phyloP scores from a whole-genome alignment of 352 stramenopile species.

The Phytophthora citrophthora region DNA sequence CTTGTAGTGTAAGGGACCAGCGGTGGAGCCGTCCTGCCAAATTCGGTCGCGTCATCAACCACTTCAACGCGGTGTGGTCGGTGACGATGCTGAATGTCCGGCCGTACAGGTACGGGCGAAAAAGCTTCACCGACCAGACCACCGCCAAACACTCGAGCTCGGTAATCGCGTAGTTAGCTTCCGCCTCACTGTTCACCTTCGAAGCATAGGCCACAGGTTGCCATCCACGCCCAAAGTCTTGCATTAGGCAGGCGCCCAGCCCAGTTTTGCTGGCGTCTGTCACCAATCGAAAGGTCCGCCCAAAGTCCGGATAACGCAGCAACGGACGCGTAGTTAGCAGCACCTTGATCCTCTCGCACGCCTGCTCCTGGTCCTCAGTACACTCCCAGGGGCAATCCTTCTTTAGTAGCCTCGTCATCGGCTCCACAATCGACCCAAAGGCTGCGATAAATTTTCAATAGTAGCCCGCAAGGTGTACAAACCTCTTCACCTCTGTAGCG shows the following conservation, averaged over 20 bases:
- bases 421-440: not conserved
- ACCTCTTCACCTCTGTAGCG: not conserved
- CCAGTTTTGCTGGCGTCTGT: not conserved
- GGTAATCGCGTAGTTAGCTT: not conserved
- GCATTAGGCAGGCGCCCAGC: not conserved
- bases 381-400: not conserved
- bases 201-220: not conserved
- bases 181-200: not conserved
- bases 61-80: not conserved
- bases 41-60: not conserved
- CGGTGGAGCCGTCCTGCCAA: not conserved
- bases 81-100: not conserved
- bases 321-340: not conserved
- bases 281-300: not conserved
- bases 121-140: not conserved
- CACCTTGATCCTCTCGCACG: not conserved
- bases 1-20: not conserved
- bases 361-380: not conserved
- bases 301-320: not conserved
- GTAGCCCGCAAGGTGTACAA: slow-evolving; percentile 1
- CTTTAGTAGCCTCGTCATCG: not conserved
- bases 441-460: not conserved
- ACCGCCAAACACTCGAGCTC: not conserved
- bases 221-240: not conserved
- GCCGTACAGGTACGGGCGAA: slow-evolving; percentile 3